Base-by-base conservation (phyloP, 257 asterid genomes). In the Solanum clarkiae region DNA sequence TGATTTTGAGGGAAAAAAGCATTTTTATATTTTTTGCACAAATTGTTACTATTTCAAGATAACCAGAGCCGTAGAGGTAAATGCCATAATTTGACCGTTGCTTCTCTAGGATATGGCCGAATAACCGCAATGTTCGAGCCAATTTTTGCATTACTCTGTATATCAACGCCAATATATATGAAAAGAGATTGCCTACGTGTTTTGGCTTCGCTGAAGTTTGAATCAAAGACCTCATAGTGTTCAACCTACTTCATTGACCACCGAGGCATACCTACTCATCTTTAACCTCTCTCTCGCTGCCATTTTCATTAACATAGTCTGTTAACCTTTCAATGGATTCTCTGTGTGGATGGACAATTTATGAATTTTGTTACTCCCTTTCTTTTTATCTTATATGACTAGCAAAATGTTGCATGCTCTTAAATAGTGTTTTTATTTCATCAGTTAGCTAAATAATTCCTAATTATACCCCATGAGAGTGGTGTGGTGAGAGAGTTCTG, bases 251-350 rank as follows among this genome's bases (percentile, higher is more conserved):
- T 2, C 3, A 3, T 29, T 29, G 29, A 2, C 32, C 32, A 29
- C 32, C 32, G 3, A 29, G 98, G 97, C 98, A 87, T 97, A 93
- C 62, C 45, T 15, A 15, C 54, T 20, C 12, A 0, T 42, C 60
- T 20, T 59, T 60, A 18, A 22, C 14, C 54, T 22, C 59, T 7
- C 13, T 44, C 62, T 60, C 62, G 0, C 59, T 8, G 51, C n/a
- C 54, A 11, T 18, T 81, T 81, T 68, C 11, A 66, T 36, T 15
- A 40, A 68, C 12, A 0, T 1, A 16, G 18, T 68, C 49, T 42
- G 8, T 54, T 29, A n/a, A 32, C 26, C 49, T 22, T 32, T 18
- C 8, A 16, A 68, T 68, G 32, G 55, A 45, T 29, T 53, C 14
- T 36, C 60, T 84, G 40, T n/a, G 26, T 20, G 8, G 26, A 66